Conservation (phyloP, 2,329 filamentous ascomycete species). For the Colletotrichum graminicola region DNA sequence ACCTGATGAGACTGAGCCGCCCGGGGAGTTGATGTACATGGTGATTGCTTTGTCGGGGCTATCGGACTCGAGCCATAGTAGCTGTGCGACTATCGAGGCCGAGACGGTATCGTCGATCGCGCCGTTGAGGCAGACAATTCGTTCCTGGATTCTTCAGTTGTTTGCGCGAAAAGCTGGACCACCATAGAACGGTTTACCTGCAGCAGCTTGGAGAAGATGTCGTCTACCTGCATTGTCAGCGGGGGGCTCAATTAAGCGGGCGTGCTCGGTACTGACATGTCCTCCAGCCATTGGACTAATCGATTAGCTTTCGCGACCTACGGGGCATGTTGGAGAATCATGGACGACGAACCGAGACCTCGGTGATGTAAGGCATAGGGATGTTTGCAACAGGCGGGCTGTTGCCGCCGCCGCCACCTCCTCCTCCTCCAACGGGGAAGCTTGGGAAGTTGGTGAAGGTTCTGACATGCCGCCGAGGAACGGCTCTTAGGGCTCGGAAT, state of each 20-base stretch:
- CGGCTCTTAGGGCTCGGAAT: conserved; percentile 52
- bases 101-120: conserved; percentile 90
- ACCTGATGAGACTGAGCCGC: conserved; percentile 86
- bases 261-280: conserved; percentile 70
- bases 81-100: conserved; percentile 93
- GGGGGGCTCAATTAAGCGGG: conserved; percentile 41
- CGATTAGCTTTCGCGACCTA: conserved; percentile 45
- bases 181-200: conserved; percentile 64
- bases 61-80: conserved; percentile 98
- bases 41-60: conserved; percentile 94
- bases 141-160: conserved; percentile 69
- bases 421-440: conserved; percentile 44
- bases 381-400: conserved; percentile 54
- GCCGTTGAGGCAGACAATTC: conserved; percentile 94
- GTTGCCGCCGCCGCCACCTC: conserved; percentile 30
- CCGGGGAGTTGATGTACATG: conserved; percentile 97
- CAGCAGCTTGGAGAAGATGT: conserved; percentile 84
- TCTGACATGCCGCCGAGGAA: conserved; percentile 53
- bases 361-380: conserved; percentile 71
- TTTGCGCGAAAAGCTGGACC: conserved; percentile 2
- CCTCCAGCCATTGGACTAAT: conserved; percentile 80
- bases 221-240: conserved; percentile 64
- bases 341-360: conserved; percentile 60
- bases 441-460: conserved; percentile 59
- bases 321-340: neutral